These are phyloP conservation scores for Grosmannia huntii DNA, from an alignment of 2,329 filamentous ascomycete genomes.

Conservation along the genomic window DNA sequence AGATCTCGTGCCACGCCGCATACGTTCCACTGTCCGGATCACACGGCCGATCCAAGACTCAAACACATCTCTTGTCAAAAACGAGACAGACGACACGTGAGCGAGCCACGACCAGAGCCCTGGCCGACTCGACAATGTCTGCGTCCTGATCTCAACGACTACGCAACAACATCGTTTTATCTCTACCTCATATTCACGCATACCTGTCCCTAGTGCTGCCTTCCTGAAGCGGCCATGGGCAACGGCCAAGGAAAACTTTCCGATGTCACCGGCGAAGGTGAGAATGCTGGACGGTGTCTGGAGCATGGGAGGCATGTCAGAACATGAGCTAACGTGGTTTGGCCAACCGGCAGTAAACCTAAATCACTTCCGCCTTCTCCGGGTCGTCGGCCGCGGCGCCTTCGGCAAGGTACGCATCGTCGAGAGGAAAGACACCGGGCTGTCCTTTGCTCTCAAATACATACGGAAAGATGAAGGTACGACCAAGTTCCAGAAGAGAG, in stretches of 20 bases:
- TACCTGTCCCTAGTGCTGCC: not conserved
- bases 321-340: not conserved
- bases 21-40: not conserved
- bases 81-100: not conserved
- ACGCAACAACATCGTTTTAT: not conserved
- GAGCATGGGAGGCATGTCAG: not conserved
- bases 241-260: conserved; percentile 92
- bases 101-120: not conserved
- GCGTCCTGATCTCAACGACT: not conserved
- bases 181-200: not conserved
- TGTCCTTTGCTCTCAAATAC: conserved; percentile 95
- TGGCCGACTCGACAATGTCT: not conserved
- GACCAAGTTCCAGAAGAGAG: conserved; percentile 14
- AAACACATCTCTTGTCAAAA: not conserved
- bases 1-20: not conserved
- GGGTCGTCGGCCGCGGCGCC: conserved; percentile 92
- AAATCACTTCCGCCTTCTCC: conserved; percentile 89
- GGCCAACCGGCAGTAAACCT: conserved; percentile 61
- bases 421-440: conserved; percentile 85
- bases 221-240: conserved; percentile 48
- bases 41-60: not conserved
- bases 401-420: conserved; percentile 99
- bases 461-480: conserved; percentile 96
- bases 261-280: conserved; percentile 85
- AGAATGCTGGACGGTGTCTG: not conserved